Evolutionary conservation across 805 yeast genomes (phyloP), one percentile per base, ranked within the genome.

Genomic region (Yarrowia porcina): DNA sequence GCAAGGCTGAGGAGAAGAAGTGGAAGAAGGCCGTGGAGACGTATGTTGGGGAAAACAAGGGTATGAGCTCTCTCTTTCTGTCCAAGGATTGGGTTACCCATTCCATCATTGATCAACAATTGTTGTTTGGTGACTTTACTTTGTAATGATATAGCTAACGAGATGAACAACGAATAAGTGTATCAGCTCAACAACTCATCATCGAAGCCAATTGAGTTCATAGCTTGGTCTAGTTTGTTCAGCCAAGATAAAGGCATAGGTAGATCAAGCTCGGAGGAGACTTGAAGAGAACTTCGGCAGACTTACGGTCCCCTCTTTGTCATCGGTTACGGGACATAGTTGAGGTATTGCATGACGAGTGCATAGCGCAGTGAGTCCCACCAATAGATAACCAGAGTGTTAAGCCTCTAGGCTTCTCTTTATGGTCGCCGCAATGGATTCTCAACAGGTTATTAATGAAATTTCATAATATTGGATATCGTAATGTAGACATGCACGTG

Each of bases 51-150:
- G 59, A 52, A 7, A 21, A 36, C 13, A 7, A 52, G 18, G 56
- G 27, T 0, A 23, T 32, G 56, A 17, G 25, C 12, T 23, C 57
- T 7, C 12, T 52, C 25, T 52, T 52, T 25, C 44, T 52, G 30
- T 52, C 59, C 59, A 52, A 52, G 44, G 59, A 52, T 12, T 52
- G 59, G 59, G 44, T 52, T 33, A 52, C 59, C 25, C 59, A 52
- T 25, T 52, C 59, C 21, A 52, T 52, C 33, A 52, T 52, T 33
- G 23, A 52, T 7, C 59, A 52, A 35, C 44, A 52, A 23, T 13
- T 52, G 44, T 20, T 36, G 44, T 35, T 36, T 17, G 44, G 25
- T 7, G 59, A 35, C 21, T 52, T 52, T 25, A 20, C 28, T 52
- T 35, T 52, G 15, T 52, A 52, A 25, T n/a, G n/a, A 12, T 20